Base-by-base conservation (phyloP, 768 basidiomycete species). In the Crepidotus variabilis region DNA sequence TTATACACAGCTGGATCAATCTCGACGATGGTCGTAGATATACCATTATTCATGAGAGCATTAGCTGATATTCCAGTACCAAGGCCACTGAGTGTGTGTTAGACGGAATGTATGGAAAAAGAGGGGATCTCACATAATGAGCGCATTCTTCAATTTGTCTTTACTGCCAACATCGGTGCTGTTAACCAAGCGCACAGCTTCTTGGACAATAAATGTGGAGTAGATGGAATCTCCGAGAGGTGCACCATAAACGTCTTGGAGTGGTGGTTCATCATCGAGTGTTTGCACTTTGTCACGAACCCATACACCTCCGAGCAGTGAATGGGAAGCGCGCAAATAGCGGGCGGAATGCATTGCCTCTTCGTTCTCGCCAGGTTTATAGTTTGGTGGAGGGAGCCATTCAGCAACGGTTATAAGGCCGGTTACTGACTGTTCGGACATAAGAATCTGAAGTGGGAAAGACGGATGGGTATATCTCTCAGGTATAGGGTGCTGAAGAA, bases 1-100 rank as follows among this genome's bases (percentile, higher is more conserved):
- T 83, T 74, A 67, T 95, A 94, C 20, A 98, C 94, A 1, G 83
- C 87, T 34, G 92, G 91, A 67, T 98, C 96, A 57, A 96, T 90
- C 70, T 98, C 96, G n/a, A 95, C 82, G 49, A 96, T 81, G 1
- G 93, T 92, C 4, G 88, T 87, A 6, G 79, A 75, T 23, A 95
- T 72, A 18, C 79, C 79, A 58, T 92, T 89, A 22, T 79, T 76
- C 48, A 82, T 75, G 61, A 98, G 85, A 0, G 92, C 80, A 45
- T 84, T 81, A 0, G 92, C 87, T 2, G 91, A 86, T 53, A 91
- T 85, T 5, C 96, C 95, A 18, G 83, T 78, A 18, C 96, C 96
- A 32, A 98, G 82, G 10, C 96, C 96, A 69, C 95, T 97, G 63
- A 14, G 49, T n/a, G 7, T 39, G 49, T 20, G 50, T 50, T 24